Percentiles rank a stretch among this genome's conserved stretches.
Conservation (phyloP, 352 stramenopile species). For the Globisporangium abappressorium region DNA sequence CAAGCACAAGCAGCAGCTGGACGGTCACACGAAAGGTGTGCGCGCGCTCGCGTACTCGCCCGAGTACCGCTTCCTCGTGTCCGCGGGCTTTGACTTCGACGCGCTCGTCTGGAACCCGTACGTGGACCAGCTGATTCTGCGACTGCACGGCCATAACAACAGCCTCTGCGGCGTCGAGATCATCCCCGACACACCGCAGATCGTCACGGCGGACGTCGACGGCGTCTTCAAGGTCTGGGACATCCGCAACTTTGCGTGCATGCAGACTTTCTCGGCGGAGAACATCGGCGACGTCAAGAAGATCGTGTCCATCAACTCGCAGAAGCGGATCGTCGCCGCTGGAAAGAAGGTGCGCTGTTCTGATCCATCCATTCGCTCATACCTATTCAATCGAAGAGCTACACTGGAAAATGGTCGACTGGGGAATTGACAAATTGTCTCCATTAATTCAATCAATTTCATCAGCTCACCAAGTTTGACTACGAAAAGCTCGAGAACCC, state of each 20-base stretch:
- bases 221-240: conserved; percentile 90
- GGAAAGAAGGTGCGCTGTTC: conserved; percentile 54
- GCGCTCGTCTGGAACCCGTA: conserved; percentile 90
- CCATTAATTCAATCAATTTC: not conserved
- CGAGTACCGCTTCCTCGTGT: conserved; percentile 87
- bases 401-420: not conserved
- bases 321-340: conserved; percentile 75
- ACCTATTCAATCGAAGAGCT: not conserved
- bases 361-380: not conserved
- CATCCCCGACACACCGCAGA: conserved; percentile 80
- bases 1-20: conserved; percentile 81
- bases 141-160: conserved; percentile 84
- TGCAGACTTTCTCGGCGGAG: conserved; percentile 86
- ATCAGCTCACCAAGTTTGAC: conserved; percentile 74
- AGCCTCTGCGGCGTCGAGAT: conserved; percentile 85
- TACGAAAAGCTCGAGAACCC: conserved; percentile 87
- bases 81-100: conserved; percentile 87
- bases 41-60: conserved; percentile 74
- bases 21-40: conserved; percentile 84
- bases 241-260: conserved; percentile 87
- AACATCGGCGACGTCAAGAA: conserved; percentile 67
- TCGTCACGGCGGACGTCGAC: conserved; percentile 83
- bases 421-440: not conserved
- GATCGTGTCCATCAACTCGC: conserved; percentile 62
- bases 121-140: conserved; percentile 84